Base-by-base conservation (phyloP, 2,329 filamentous ascomycete species). In the Paraconiothyrium sp. region DNA sequence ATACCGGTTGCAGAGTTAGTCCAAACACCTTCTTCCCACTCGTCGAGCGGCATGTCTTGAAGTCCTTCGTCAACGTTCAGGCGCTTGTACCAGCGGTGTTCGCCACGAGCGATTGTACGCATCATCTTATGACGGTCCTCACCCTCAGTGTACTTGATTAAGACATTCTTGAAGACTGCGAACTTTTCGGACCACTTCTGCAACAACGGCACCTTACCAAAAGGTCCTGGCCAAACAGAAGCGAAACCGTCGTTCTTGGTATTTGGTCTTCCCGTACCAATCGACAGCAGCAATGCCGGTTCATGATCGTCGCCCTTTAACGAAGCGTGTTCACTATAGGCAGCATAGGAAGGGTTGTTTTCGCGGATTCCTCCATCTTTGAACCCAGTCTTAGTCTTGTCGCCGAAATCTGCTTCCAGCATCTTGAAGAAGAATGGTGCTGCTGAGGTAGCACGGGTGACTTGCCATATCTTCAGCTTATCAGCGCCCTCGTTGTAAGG, bases 351-450 rank as follows among this genome's bases (percentile, higher is more conserved):
- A 3, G 82, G 82, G 49, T 84, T 84, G 73, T 84, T 84, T 57
- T 84, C 82, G 39, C 82, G 78, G 47, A 84, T 84, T 24, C 82
- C 82, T 34, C 82, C 82, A 59, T 84, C 82, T 68, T 84, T 84
- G 76, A 84, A 84, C 10, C 76, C 78, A 51, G 74, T 70, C 46
- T 75, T 74, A 24, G 76, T 76, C n/a, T 76, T 74, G n/a, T 54
- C 60, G 20, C 67, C 72, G 37, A 84, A 70, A 34, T 82, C 78
- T 6, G 81, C 80, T 58, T 80, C 76, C 10, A 84, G 76, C 76
- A 83, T 81, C 49, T 83, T 79, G 72, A 84, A 84, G 70, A 83
- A 84, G 67, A 84, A 84, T 0, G 84, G 84, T 0, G 84, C 84
- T 2, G 84, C 84, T 1, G 81, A 83, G 0, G 84, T 86, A 1